phyloP scores from a whole-genome alignment of 2,329 filamentous ascomycete species.

The Fusarium sp. region DNA sequence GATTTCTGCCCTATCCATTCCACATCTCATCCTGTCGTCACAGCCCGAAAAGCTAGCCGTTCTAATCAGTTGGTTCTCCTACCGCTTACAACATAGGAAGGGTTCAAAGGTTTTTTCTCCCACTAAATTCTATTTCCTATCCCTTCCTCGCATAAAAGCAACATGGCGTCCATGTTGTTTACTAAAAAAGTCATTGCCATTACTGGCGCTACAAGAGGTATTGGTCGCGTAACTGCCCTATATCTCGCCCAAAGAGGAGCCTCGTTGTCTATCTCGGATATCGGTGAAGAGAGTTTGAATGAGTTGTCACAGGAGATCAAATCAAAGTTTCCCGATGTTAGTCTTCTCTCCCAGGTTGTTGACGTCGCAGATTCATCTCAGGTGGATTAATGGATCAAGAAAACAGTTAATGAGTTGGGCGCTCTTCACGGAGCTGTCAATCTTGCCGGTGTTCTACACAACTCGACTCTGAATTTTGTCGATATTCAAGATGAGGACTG shows the following conservation, averaged over 20 bases:
- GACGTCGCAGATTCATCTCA: not conserved
- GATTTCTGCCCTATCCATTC: too few species aligned
- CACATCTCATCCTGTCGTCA: too few species aligned
- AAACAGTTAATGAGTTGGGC: not conserved
- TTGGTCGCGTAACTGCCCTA: not conserved
- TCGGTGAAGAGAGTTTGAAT: not conserved
- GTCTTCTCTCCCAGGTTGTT: not conserved
- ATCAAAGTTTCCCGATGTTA: not conserved
- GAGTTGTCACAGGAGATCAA: not conserved
- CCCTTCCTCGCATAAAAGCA: too few species aligned
- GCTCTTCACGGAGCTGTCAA: slow-evolving; percentile 7
- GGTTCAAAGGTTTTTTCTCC: too few species aligned
- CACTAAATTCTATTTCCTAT: too few species aligned
- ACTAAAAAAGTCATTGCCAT: not conserved
- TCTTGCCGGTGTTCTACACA: not conserved
- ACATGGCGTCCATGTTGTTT: too few species aligned
- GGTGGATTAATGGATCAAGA: slow-evolving; percentile 4
- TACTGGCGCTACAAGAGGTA: not conserved
- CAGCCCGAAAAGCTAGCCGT: too few species aligned
- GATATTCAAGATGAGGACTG: not conserved
- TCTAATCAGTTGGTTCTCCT: too few species aligned
- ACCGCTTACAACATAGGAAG: too few species aligned
- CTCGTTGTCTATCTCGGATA: not conserved
- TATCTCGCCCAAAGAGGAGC: not conserved
- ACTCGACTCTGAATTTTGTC: not conserved